Evolutionary conservation across 106 monocot species (phyloP).

Genomic region (Apostasia shenzhenica): DNA sequence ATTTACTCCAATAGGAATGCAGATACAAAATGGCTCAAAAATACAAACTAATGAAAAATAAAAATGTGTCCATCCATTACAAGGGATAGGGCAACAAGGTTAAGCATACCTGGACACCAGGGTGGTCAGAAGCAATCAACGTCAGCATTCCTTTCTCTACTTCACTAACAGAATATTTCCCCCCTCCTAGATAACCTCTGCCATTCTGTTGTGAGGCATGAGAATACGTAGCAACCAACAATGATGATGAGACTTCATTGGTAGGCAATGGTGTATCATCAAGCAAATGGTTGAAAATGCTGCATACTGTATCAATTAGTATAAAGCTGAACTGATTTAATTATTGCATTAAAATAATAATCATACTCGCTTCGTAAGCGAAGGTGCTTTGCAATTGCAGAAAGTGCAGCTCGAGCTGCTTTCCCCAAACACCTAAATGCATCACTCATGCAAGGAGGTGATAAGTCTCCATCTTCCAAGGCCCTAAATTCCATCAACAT

Average conservation of each 20-base stretch:
- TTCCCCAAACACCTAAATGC: conserved; percentile 78
- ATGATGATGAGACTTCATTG: conserved; percentile 79
- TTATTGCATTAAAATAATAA: neutral
- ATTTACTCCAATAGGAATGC: neutral
- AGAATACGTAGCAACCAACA: conserved; percentile 61
- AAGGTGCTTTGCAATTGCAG: conserved; percentile 77
- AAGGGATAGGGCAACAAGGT: too few relatives aligned
- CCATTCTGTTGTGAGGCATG: conserved; percentile 26
- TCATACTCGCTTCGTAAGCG: conserved; percentile 80
- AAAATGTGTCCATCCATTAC: too few relatives aligned
- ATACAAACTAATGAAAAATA: neutral
- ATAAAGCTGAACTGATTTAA: neutral
- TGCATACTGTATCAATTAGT: conserved; percentile 24
- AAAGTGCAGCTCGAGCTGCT: conserved; percentile 67
- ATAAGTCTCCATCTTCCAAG: conserved; percentile 72
- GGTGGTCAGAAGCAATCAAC: conserved; percentile 68
- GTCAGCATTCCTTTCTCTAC: conserved; percentile 78
- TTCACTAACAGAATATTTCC: conserved; percentile 34
- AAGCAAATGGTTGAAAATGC: conserved; percentile 85
- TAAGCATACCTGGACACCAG: conserved; percentile 65
- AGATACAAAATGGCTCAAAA: neutral
- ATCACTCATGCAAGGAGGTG: conserved; percentile 80
- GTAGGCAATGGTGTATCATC: conserved; percentile 78
- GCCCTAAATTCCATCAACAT: conserved; percentile 27
- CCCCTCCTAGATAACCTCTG: conserved; percentile 30